Evolutionary conservation across 495 filamentous ascomycete species (phyloP), one percentile per base, ranked within the genome.

Genomic region (Acidomyces sp.): DNA sequence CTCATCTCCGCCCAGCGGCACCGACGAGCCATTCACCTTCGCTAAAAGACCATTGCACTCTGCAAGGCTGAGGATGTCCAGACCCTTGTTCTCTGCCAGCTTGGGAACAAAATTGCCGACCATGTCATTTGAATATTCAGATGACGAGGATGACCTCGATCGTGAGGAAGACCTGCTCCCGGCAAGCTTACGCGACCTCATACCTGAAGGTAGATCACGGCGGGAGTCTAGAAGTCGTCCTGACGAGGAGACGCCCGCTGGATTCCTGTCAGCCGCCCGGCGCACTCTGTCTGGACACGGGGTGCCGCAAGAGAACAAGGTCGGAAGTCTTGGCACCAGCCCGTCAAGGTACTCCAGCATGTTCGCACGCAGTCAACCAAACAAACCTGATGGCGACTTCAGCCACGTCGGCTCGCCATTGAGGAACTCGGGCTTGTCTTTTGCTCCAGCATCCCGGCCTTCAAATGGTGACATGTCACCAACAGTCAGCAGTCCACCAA

Each of bases 151-250:
- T 17, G 48, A 46, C 22, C 29, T 19, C 3, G 48, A 51, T 15
- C 19, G 43, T 2, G 88, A 96, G 58, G 90, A 96, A 51, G 88
- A 96, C 50, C 85, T 85, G 49, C 63, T 97, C 6, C 90, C 90
- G 1, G 78, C 78, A 25, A 79, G 80, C 28, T 64, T 97, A 45
- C 81, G 86, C 48, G 90, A 97, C 54, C 74, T 97, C 26, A 71
- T 96, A 37, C 84, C 86, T 3, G 80, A 87, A 40, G 87, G 95
- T 56, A 82, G 83, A 53, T 77, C 81, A 49, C 77, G 90, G 34
- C 70, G 88, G 26, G 75, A 84, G 16, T 94, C 90, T 10, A 73
- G 80, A 15, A 75, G 15, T 12, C 41, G 72, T 12, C 74, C 74
- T 16, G 66, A 78, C 46, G 75, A 86, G 37, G 63, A 74, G 22